Evolutionary conservation across 2,329 filamentous ascomycete species (phyloP), one percentile per base, ranked within the genome.

Genomic region (Colletotrichum sp.): DNA sequence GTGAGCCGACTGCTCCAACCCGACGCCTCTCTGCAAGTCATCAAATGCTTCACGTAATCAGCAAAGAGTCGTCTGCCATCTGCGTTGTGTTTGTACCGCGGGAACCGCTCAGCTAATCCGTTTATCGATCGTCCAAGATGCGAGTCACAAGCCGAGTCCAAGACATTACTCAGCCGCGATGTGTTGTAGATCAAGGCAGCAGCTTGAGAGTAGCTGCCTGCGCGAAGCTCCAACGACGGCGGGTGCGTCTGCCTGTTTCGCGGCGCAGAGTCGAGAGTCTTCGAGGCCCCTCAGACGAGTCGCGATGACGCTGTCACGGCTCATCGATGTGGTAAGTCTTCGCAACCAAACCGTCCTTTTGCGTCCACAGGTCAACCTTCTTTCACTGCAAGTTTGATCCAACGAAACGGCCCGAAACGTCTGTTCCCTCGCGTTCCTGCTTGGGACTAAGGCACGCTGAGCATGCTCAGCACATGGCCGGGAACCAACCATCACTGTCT

Each of bases 381-480:
- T 24, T 69, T 62, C 21, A 16, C 30, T 32, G 55, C 26, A 68
- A 8, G 68, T 63, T 34, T 64, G 64, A 73, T 73, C 70, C 70
- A 28, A 26, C 49, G 10, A 32, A 52, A 44, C 73, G 73, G 73
- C 64, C 70, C 73, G 70, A 21, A 13, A 24, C 70, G 73, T 57
- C 39, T 26, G 39, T 49, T 73, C 36, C 64, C n/a, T 76, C 69
- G 34, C 34, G 70, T 68, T 68, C 64, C 70, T 68, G 68, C 68
- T 71, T 60, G 55, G 44, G 21, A 57, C 70, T 73, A 73, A 76
- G 44, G 64, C 73, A 64, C 24, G 64, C 68, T 26, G 34, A 52
- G n/a, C 73, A 68, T 65, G 64, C 44, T 49, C 59, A 60, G 64
- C 70, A 73, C 73, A 76, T 69, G 70, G 70, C 44, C 30, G 32